Evolutionary conservation across 1,284 basidiomycete genomes (phyloP), one percentile per base, ranked within the genome.

Genomic region (Coniferiporia weirii): DNA sequence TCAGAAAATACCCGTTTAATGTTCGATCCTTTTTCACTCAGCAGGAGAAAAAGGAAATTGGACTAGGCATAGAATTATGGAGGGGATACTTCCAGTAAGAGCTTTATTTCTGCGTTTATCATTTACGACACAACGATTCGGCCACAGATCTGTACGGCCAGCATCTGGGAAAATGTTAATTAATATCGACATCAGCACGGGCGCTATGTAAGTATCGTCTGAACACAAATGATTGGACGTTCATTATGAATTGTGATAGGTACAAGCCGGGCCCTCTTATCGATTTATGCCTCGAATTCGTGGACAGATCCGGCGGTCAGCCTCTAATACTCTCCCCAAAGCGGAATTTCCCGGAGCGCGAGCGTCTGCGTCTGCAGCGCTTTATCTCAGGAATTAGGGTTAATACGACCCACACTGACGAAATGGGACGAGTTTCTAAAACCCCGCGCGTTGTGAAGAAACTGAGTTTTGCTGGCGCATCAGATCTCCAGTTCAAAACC

Each of bases 101-200:
- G 15, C 15, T 49, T 20, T 52, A 9, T 34, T 45, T 54, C 40
- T 38, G 22, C 20, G 46, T 54, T 19, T 27, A 40, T 50, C 44
- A 46, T 35, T 15, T 27, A 12, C 38, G 36, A 50, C 20, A 36
- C 59, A 32, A 43, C n/a, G 19, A 40, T 15, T 17, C 17, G 8
- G 8, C 8, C n/a, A 27, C 38, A 69, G 68, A 46, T 68, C 85
- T 0, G 80, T 89, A 27, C 77, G 89, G 12, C 89, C 89, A 8
- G 85, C 80, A 0, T 78, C 83, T 19, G 80, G 81, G 1, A 76
- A 75, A 15, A 82, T 90, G 75, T 71, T 90, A 46, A 81, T 91
- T 67, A 91, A 91, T 64, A 79, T 91, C 62, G 89, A 91, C 63
- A 88, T 90, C 59, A 83, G 83, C 1, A 89, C 89, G 0, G 88